A percentile compares a stretch with the other conserved stretches of the same genome.
Conservation (phyloP, 495 filamentous ascomycete species). For the Lindgomyces ingoldianus region DNA sequence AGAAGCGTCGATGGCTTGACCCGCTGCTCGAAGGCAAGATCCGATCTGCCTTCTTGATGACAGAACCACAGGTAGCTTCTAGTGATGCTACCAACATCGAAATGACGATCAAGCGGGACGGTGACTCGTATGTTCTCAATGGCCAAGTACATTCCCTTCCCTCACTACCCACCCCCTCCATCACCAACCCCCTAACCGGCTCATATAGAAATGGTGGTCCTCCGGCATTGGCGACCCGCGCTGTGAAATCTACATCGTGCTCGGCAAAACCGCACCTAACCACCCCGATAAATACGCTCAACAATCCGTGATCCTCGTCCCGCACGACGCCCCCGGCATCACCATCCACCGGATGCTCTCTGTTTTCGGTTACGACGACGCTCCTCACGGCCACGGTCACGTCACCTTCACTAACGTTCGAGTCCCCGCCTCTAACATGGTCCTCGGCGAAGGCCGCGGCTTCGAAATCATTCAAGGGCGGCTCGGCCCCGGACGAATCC, state of each 20-base stretch:
- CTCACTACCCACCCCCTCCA: neutral
- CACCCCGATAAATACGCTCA: constrained; percentile 46
- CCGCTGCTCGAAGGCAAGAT: constrained; percentile 48
- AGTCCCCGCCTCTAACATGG: constrained; percentile 46
- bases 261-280: constrained; percentile 48
- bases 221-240: constrained; percentile 48
- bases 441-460: constrained; percentile 46
- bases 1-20: constrained; percentile 48
- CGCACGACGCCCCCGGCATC: constrained; percentile 46
- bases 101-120: constrained; percentile 43
- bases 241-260: constrained; percentile 50
- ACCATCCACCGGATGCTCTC: constrained; percentile 51
- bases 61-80: constrained; percentile 48
- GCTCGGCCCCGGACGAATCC: constrained; percentile 50
- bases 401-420: constrained; percentile 49
- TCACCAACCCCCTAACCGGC: neutral
- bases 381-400: constrained; percentile 50
- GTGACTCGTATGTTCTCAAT: constrained; percentile 48
- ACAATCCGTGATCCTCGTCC: constrained; percentile 49
- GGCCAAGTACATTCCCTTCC: constrained; percentile 35
- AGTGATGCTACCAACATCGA: constrained; percentile 50
- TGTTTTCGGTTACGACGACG: constrained; percentile 51
- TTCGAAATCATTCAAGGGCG: constrained; percentile 52
- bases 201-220: constrained; percentile 49
- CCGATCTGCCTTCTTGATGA: constrained; percentile 51